phyloP scores from a whole-genome alignment of 306 rosid species.

The Hylodesmum podocarpum region DNA sequence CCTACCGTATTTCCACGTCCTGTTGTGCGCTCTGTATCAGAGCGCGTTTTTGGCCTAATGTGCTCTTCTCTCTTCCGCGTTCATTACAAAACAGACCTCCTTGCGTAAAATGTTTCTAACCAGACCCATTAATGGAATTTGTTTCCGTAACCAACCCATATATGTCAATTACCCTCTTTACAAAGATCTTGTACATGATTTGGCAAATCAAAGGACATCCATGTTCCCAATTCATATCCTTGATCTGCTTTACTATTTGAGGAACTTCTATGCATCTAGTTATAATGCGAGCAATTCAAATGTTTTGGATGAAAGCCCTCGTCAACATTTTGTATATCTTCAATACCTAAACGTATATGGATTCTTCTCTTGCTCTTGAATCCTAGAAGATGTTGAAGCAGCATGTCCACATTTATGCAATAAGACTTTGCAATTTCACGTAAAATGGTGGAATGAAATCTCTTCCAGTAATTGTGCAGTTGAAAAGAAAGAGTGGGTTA shows the following conservation, averaged over 20 bases:
- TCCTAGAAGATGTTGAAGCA: background rate
- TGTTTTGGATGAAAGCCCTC: slow-evolving; percentile 44
- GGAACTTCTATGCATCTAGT: slow-evolving; percentile 24
- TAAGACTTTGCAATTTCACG: slow-evolving; percentile 17
- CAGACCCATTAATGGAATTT: too few relatives aligned
- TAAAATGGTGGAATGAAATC: slow-evolving; percentile 12
- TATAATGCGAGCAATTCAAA: slow-evolving; percentile 48
- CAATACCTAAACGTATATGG: slow-evolving; percentile 34
- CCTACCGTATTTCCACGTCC: too few relatives aligned
- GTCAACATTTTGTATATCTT: slow-evolving; percentile 33
- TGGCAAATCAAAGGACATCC: slow-evolving; percentile 49
- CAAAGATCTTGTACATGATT: slow-evolving; percentile 50
- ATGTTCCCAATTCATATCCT: slow-evolving; percentile 39
- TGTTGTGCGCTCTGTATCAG: too few relatives aligned
- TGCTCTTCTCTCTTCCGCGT: too few relatives aligned
- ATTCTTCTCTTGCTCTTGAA: slow-evolving; percentile 4
- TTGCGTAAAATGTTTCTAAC: too few relatives aligned
- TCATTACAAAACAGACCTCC: too few relatives aligned
- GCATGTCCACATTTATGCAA: background rate
- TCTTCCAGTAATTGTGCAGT: slow-evolving; percentile 43
- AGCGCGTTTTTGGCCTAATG: too few relatives aligned
- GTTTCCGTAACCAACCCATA: too few relatives aligned
- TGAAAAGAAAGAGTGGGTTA: slow-evolving; percentile 45
- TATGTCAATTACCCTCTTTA: too few relatives aligned
- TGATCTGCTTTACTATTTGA: slow-evolving; percentile 30